Evolutionary conservation across 257 asterid genomes (phyloP).

Genomic region (Ballota nigra): DNA sequence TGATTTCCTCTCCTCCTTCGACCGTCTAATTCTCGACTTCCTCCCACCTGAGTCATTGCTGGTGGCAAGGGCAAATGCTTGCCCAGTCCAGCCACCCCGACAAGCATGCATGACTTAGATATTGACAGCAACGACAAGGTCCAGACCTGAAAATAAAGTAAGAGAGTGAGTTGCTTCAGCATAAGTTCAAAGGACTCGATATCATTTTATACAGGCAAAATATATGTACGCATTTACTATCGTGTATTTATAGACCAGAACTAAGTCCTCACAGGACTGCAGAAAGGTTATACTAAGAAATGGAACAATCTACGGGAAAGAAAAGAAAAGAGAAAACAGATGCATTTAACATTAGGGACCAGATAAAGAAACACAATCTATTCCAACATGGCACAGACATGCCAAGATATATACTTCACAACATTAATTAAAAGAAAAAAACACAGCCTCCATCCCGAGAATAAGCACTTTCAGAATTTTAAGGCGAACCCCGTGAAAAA

Average conservation of each 20-base stretch:
- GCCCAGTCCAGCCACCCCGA: slow-evolving; percentile 67
- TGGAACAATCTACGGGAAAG: background rate
- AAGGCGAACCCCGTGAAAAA: background rate
- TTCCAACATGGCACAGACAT: background rate
- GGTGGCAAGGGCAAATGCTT: slow-evolving; percentile 69
- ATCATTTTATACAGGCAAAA: background rate
- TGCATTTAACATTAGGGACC: background rate
- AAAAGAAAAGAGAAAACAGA: background rate
- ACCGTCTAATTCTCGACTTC: slow-evolving; percentile 79
- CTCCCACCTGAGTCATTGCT: slow-evolving; percentile 61
- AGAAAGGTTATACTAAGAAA: background rate
- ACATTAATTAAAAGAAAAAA: background rate
- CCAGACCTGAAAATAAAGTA: slow-evolving; percentile 27
- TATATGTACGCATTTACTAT: background rate
- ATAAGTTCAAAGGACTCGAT: background rate
- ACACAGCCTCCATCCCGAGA: background rate
- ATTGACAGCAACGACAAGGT: slow-evolving; percentile 20
- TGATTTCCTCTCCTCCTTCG: slow-evolving; percentile 85
- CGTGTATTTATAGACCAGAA: background rate
- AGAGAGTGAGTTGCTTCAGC: background rate
- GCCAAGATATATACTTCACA: background rate
- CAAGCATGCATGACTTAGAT: slow-evolving; percentile 57
- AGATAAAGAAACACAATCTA: background rate
- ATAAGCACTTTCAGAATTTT: background rate
- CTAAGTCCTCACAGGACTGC: background rate